Base-by-base conservation (phyloP, 805 yeast genomes). In the Yamadazyma nakazawae region DNA sequence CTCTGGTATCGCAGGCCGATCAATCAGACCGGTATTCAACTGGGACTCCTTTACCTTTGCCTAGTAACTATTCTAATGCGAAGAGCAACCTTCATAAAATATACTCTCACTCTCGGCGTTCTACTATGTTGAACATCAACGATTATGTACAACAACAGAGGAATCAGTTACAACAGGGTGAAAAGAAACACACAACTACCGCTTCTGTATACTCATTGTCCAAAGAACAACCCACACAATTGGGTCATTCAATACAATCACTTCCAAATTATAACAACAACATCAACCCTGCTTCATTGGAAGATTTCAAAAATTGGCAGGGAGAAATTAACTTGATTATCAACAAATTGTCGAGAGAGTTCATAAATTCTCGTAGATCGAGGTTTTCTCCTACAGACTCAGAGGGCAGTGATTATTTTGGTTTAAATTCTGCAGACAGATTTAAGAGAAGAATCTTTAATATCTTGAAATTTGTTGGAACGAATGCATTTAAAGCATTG, bases 261-360 rank as follows among this genome's bases (percentile, higher is more conserved):
- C 43, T 52, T 17, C 54, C 61, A 7, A 38, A 52, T 9, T 46
- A 47, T 31, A 21, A 36, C 19, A 11, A 37, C 5, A 43, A 47
- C 36, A 18, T 46, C n/a, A 34, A 38, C 16, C 51, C 56, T n/a
- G 47, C 48, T 7, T 37, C 45, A 3, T 26, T 49, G 14, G 73
- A 68, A 36, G 82, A 77, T 35, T 73, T 78, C 49, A 64, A 70
- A 36, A 68, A 64, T 40, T 79, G 84, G 84, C 82, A 78, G 56
- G 70, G 68, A 28, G 82, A 78, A 46, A 74, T 79, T 40, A 79
- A 78, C 50, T 53, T 68, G 40, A 65, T 79, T 7, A 62, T 79
- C 44, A 68, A 66, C 49, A 70, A 72, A 55, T 67, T 79, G 35
- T 66, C 75, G 14, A 60, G 67, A 43, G 82, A 79, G 49, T 55